Conservation (phyloP, 1,139 yeast species). For the Maudiozyma humilis region DNA sequence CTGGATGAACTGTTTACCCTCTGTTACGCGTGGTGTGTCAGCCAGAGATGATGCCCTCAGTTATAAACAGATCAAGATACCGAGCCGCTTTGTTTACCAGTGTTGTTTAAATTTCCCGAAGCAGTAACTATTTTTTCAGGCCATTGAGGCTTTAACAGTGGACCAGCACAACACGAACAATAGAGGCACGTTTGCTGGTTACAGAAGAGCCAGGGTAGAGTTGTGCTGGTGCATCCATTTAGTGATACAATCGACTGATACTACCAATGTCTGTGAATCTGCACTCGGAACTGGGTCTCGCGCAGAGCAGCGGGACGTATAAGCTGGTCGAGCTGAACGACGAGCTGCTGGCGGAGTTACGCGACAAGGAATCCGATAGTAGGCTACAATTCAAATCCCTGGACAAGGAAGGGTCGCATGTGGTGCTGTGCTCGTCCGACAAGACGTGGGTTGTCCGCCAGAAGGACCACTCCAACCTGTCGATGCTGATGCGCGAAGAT, state of each 20-base stretch:
- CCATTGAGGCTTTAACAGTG: not conserved
- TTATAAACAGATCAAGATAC: not conserved
- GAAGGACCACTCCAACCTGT: slow-evolving; percentile 81
- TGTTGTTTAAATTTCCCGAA: not conserved
- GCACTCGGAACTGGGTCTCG: slow-evolving; percentile 14
- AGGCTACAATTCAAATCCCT: slow-evolving; percentile 43
- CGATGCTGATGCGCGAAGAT: slow-evolving; percentile 41
- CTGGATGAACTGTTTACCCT: not conserved
- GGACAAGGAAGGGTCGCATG: slow-evolving; percentile 33
- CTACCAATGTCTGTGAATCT: slow-evolving; percentile 13
- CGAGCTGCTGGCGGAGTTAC: slow-evolving; percentile 41
- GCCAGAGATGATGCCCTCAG: too few species aligned
- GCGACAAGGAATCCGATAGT: slow-evolving; percentile 24
- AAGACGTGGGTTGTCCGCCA: slow-evolving; percentile 63
- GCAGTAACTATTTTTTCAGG: not conserved
- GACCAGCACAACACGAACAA: too few species aligned
- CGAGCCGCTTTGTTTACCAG: not conserved
- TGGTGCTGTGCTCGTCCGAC: slow-evolving; percentile 54
- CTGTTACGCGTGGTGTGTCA: not conserved
- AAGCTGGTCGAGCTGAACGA: slow-evolving; percentile 55
- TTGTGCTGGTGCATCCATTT: too few species aligned
- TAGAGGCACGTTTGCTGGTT: too few species aligned
- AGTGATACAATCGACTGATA: too few species aligned
- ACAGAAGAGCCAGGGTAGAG: too few species aligned
- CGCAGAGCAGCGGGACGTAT: slow-evolving; percentile 34